These are phyloP conservation scores for Trametes hirsuta DNA, from an alignment of 1,284 basidiomycete species.

Conservation along the genomic window DNA sequence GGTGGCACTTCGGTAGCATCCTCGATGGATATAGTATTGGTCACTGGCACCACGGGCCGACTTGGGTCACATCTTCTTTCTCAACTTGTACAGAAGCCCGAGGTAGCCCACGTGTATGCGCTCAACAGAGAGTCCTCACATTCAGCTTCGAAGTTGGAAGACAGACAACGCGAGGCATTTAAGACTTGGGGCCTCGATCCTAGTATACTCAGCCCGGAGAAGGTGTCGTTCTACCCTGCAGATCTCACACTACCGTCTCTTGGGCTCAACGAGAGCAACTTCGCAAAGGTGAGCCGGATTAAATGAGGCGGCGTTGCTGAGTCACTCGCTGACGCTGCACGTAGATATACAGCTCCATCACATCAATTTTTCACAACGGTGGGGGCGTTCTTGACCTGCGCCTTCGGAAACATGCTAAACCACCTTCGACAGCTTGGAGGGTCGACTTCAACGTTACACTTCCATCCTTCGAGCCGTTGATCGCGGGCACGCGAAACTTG, in stretches of 20 bases:
- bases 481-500: conserved; percentile 42
- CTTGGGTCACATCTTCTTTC: conserved; percentile 22
- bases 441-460: conserved; percentile 46
- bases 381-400: neutral
- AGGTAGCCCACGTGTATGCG: conserved; percentile 29
- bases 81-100: conserved; percentile 48
- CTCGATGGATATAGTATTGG: conserved; percentile 9
- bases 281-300: conserved; percentile 16
- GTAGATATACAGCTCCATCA: conserved; percentile 24
- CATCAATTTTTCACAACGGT: conserved; percentile 41
- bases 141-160: conserved; percentile 17
- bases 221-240: conserved; percentile 32
- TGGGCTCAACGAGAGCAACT: conserved; percentile 28
- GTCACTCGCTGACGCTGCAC: neutral
- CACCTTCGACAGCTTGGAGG: conserved; percentile 39
- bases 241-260: conserved; percentile 27
- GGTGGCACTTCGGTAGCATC: neutral
- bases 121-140: conserved; percentile 21
- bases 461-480: conserved; percentile 38
- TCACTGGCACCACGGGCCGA: conserved; percentile 27
- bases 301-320: neutral
- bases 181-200: conserved; percentile 23
- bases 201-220: conserved; percentile 10
- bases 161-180: conserved; percentile 23
- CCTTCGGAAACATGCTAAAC: no score